These are phyloP conservation scores for Sclerotiophoma versabilis DNA, from an alignment of 2,329 filamentous ascomycete genomes.

Conservation along the genomic window DNA sequence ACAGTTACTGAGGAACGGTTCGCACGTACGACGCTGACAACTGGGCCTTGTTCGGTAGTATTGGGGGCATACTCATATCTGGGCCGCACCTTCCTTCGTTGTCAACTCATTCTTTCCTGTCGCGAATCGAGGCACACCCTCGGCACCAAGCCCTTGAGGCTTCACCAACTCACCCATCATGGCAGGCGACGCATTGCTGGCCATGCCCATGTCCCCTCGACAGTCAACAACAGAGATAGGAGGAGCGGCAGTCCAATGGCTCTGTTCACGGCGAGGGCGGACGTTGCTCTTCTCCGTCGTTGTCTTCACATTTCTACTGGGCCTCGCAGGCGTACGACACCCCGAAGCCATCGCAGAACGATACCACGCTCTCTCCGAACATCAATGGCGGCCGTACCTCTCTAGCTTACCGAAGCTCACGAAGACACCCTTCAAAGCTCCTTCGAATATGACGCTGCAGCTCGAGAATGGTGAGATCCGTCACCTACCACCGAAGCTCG, in stretches of 20 bases:
- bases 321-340: constrained; percentile 13
- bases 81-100: not conserved
- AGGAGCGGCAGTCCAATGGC: constrained; percentile 41
- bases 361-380: constrained; percentile 38
- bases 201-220: constrained; percentile 36
- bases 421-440: constrained; percentile 36
- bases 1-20: not conserved
- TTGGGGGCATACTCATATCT: not conserved
- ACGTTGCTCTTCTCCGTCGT: constrained; percentile 29
- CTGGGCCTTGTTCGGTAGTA: not conserved
- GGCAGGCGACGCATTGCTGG: constrained; percentile 33
- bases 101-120: not conserved
- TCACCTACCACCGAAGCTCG: constrained; percentile 36
- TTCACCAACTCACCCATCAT: constrained; percentile 16
- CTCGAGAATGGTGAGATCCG: constrained; percentile 43
- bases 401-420: constrained; percentile 33
- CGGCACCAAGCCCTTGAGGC: not conserved
- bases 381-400: constrained; percentile 41
- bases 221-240: constrained; percentile 32
- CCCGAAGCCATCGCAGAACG: constrained; percentile 33
- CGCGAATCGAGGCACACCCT: not conserved
- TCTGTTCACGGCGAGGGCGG: constrained; percentile 40
- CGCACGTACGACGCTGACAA: not conserved
- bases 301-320: constrained; percentile 31
- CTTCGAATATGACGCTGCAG: constrained; percentile 44